Evolutionary conservation across 257 asterid genomes (phyloP).

Genomic region (Nicotiana benthamiana): DNA sequence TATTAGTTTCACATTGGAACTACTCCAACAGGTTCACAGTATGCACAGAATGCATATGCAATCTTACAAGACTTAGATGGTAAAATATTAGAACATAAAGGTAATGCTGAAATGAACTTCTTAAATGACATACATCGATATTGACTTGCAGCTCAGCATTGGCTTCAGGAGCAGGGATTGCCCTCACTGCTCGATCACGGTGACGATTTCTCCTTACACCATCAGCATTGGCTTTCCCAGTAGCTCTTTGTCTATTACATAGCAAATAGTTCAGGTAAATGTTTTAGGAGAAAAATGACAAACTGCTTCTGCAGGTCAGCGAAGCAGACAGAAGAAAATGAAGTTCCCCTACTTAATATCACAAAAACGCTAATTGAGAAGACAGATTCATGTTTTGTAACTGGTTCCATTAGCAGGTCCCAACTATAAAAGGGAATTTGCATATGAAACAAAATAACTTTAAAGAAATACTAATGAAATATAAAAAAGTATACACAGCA

Average conservation of each 20-base stretch:
- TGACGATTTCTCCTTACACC: slow-evolving; percentile 51
- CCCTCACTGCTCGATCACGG: slow-evolving; percentile 56
- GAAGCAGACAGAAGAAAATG: background rate
- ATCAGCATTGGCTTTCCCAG: slow-evolving; percentile 56
- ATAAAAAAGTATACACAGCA: background rate
- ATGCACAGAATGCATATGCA: background rate
- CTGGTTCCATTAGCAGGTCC: background rate
- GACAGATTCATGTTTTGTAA: background rate
- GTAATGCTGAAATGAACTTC: background rate
- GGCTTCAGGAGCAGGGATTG: slow-evolving; percentile 75
- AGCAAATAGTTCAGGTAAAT: slow-evolving; percentile 6
- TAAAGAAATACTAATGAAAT: background rate
- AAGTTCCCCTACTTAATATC: background rate
- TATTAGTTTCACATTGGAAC: background rate
- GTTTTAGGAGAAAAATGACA: background rate
- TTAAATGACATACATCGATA: slow-evolving; percentile 51
- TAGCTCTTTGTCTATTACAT: slow-evolving; percentile 48
- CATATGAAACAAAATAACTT: background rate
- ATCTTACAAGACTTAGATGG: background rate
- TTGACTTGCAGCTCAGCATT: slow-evolving; percentile 80
- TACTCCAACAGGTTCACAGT: background rate
- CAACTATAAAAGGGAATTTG: background rate
- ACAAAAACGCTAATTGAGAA: background rate
- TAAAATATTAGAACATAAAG: background rate
- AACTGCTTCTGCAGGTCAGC: background rate